These are phyloP conservation scores for Aleurites moluccanus DNA, from an alignment of 441 rosid genomes.

Conservation along the genomic window DNA sequence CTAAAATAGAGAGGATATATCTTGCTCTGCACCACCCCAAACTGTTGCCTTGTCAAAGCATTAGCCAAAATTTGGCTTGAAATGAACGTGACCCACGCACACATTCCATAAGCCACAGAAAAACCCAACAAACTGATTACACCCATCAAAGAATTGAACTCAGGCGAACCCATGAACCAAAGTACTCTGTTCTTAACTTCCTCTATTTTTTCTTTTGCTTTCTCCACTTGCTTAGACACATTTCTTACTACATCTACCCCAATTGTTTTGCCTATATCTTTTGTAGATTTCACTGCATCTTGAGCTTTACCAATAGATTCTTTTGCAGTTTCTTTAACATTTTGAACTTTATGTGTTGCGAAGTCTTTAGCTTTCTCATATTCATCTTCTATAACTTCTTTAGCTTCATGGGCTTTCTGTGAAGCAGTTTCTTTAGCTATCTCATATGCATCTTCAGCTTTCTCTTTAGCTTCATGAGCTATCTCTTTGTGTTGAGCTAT, in stretches of 20 bases:
- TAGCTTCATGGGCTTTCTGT: background rate
- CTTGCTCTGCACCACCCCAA: constrained; percentile 82
- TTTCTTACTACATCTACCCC: constrained; percentile 11
- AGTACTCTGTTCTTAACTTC: background rate
- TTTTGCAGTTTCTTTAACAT: constrained; percentile 12
- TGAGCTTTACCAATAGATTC: background rate
- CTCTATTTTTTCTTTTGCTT: constrained; percentile 1
- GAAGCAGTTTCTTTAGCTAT: constrained; percentile 1
- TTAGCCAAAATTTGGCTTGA: constrained; percentile 60
- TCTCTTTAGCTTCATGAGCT: constrained; percentile 31
- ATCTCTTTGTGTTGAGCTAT: constrained; percentile 2
- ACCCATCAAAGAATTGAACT: constrained; percentile 21
- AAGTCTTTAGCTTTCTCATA: constrained; percentile 18
- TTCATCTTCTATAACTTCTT: background rate
- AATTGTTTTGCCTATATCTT: background rate
- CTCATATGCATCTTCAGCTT: constrained; percentile 15
- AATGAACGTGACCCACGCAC: constrained; percentile 73
- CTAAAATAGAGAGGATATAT: constrained; percentile 71
- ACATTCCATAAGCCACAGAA: constrained; percentile 59
- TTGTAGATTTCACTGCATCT: constrained; percentile 3
- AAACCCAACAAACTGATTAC: constrained; percentile 49
- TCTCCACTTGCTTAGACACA: constrained; percentile 15
- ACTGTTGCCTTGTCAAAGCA: constrained; percentile 62
- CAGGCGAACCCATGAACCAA: constrained; percentile 1
- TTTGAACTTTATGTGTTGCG: background rate